Evolutionary conservation across 164 flowering plant genomes (phyloP), one percentile per base, ranked within the genome.

Genomic region (Vitis rupestris): DNA sequence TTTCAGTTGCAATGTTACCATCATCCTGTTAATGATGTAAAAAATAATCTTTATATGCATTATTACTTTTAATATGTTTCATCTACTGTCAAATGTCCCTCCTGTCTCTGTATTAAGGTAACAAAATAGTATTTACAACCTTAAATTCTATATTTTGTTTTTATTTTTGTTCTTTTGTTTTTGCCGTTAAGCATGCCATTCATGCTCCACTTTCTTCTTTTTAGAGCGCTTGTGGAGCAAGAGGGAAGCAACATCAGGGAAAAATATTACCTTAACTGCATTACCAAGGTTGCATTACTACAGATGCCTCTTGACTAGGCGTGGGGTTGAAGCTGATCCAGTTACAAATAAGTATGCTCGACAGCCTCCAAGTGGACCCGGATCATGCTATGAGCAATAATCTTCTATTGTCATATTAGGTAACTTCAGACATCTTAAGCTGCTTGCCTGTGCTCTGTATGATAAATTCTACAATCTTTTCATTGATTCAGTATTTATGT

Each of bases 261-360:
- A 60, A 70, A 86, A 86, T 71, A 54, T 75, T 12, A 82, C 61
- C 58, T 3, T 47, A 55, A 84, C 81, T 31, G 93, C 81, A 8
- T 77, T 93, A 61, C 90, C 90, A 1, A 82, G 99, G 69, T 59
- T 86, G 69, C 89, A 85, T 16, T 87, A 90, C 84, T 95, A 93
- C 83, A 83, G 98, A 76, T 95, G 99, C 85, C 85, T 95, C 62
- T 69, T 93, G 71, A 89, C 82, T 47, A 67, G 81, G 58, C 91
- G 99, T 13, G 98, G 97, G 19, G 82, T 91, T 72, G 85, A 75
- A 63, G 99, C 98, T 13, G 97, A 97, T 67, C 98, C 96, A 4
- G 94, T 86, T n/a, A 80, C 80, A 48, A 91, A 90, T 51, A 3
- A 4, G 1, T 82, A 78, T 79, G 99, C 94, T 8, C 81, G 99